phyloP scores from a whole-genome alignment of 148 eudicot genomes.

The Salicornia ramosissima region DNA sequence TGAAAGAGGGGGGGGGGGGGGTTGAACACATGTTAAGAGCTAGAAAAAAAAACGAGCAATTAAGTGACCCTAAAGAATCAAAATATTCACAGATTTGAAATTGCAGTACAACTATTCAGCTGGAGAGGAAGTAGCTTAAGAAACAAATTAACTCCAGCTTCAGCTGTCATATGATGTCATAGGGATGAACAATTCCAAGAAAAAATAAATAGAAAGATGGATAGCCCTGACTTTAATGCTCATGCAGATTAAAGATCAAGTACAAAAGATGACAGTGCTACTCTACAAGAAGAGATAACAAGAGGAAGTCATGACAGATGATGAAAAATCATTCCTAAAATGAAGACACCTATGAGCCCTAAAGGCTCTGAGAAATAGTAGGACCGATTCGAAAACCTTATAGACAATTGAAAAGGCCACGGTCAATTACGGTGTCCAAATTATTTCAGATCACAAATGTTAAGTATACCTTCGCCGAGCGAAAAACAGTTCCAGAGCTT shows the following conservation, averaged over 20 bases:
- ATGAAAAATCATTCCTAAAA: neutral
- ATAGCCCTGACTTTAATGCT: slow-evolving; percentile 5
- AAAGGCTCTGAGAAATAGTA: neutral
- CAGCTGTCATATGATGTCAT: too few relatives aligned
- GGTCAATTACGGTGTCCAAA: neutral
- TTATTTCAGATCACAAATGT: neutral
- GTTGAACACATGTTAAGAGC: neutral
- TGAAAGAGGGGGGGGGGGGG: too few relatives aligned
- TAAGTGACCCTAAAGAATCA: neutral
- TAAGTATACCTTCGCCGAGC: slow-evolving; percentile 81
- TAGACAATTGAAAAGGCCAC: neutral
- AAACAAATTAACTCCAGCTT: neutral
- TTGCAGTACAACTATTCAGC: neutral
- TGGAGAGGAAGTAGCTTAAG: neutral
- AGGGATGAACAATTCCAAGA: neutral
- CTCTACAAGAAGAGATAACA: neutral
- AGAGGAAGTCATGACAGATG: neutral
- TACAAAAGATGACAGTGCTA: neutral
- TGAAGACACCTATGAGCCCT: neutral
- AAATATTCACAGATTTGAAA: neutral
- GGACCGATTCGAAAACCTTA: neutral
- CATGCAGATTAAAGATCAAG: neutral
- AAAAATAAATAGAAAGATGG: neutral
- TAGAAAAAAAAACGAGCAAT: neutral
- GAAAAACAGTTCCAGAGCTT: slow-evolving; percentile 96